These are phyloP conservation scores for Beta lomatogona DNA, from an alignment of 179 eudicot species.

Conservation along the genomic window DNA sequence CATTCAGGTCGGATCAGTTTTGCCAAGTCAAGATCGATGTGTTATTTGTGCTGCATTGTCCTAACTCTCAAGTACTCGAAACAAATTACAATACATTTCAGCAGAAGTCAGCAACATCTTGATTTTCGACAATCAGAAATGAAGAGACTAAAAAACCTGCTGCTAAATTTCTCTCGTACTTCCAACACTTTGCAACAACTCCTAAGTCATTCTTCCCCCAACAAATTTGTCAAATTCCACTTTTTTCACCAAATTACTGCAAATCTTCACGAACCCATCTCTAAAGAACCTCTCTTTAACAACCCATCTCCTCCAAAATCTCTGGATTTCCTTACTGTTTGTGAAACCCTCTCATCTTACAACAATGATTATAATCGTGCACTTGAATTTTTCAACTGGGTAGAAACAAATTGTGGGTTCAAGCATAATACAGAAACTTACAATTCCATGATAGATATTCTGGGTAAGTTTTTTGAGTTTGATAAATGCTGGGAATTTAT, in stretches of 20 bases:
- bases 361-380: constrained; percentile 72
- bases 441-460: constrained; percentile 74
- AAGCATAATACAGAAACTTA: constrained; percentile 67
- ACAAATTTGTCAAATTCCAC: constrained; percentile 25
- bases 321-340: constrained; percentile 44
- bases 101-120: background rate
- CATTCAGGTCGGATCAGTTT: too few species aligned
- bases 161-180: constrained; percentile 17
- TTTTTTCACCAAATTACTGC: constrained; percentile 25
- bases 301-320: constrained; percentile 30
- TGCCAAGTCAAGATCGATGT: too few species aligned
- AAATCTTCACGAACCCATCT: constrained; percentile 12
- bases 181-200: constrained; percentile 18
- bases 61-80: too few species aligned
- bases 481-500: constrained; percentile 72
- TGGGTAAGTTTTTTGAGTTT: constrained; percentile 95
- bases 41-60: too few species aligned
- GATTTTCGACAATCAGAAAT: constrained; percentile 11
- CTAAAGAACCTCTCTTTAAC: background rate
- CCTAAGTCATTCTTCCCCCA: background rate
- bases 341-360: constrained; percentile 68
- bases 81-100: too few species aligned
- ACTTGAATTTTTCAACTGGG: constrained; percentile 85
- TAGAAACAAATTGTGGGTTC: constrained; percentile 47
- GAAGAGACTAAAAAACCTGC: constrained; percentile 30